These are phyloP conservation scores for Fistulinella prunicolor DNA, from an alignment of 768 basidiomycete species.

Conservation along the genomic window DNA sequence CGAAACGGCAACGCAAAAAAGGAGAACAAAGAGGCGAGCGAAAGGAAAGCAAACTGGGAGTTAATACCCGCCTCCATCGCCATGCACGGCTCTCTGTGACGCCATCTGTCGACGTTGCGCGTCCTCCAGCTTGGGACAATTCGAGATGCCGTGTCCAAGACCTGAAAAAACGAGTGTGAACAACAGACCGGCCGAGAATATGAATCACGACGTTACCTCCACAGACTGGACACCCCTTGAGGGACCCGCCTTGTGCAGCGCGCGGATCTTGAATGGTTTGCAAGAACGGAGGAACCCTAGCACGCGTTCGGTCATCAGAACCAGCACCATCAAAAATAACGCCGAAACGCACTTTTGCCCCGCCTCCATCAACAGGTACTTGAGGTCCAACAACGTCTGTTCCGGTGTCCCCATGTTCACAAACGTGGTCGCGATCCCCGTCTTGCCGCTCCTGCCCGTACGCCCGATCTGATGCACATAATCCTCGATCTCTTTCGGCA, in stretches of 20 bases:
- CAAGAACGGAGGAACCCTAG: conserved; percentile 91
- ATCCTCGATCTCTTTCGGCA: conserved; percentile 99
- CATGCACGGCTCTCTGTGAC: conserved; percentile 69
- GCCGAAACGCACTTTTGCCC: conserved; percentile 80
- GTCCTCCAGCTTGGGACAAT: conserved; percentile 97
- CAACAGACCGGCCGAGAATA: not conserved
- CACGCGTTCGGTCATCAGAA: too few species aligned
- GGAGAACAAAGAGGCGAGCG: not conserved
- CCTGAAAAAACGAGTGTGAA: conserved; percentile 41
- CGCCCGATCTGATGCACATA: conserved; percentile 99
- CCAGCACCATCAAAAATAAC: not conserved
- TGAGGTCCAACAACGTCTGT: conserved; percentile 93
- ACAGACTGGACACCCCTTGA: conserved; percentile 93
- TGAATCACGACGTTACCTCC: conserved; percentile 57
- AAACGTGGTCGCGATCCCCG: conserved; percentile 98
- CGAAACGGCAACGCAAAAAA: not conserved
- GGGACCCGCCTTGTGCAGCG: conserved; percentile 67
- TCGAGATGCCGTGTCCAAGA: conserved; percentile 89
- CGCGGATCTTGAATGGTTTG: conserved; percentile 88
- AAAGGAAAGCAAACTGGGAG: not conserved
- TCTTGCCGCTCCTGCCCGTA: conserved; percentile 96
- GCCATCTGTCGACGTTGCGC: conserved; percentile 88
- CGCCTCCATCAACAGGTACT: conserved; percentile 94
- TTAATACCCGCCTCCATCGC: conserved; percentile 48
- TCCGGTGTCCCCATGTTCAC: conserved; percentile 98